Evolutionary conservation across 2,329 filamentous ascomycete genomes (phyloP).

Genomic region (Aspergillus melleus): DNA sequence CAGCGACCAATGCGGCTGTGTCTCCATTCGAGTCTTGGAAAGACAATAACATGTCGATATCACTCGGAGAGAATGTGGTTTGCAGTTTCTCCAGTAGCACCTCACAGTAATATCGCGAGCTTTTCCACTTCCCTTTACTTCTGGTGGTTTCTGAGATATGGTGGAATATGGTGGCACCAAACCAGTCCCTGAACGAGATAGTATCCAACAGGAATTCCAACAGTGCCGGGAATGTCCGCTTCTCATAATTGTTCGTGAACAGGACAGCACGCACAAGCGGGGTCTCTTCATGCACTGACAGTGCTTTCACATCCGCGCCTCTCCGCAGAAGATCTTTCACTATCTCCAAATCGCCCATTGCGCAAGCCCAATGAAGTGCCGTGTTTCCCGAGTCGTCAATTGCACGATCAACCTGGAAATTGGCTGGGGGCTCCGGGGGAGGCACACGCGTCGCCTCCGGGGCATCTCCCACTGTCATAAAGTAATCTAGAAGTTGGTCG

Average conservation of each 20-base stretch:
- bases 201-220: constrained; percentile 82
- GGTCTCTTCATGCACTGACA: constrained; percentile 75
- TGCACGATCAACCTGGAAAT: constrained; percentile 85
- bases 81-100: constrained; percentile 83
- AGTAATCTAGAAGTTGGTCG: constrained; percentile 93
- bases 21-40: constrained; percentile 84
- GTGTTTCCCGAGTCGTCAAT: constrained; percentile 93
- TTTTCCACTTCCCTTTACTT: constrained; percentile 81
- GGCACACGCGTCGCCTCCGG: constrained; percentile 58
- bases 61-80: constrained; percentile 71
- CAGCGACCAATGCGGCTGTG: constrained; percentile 84
- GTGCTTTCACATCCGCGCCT: constrained; percentile 70
- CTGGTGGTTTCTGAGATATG: constrained; percentile 88
- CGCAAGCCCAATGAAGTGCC: constrained; percentile 93
- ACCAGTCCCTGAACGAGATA: constrained; percentile 74
- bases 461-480: constrained; percentile 80
- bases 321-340: constrained; percentile 83
- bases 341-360: constrained; percentile 94
- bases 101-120: constrained; percentile 90
- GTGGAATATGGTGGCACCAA: constrained; percentile 86
- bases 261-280: constrained; percentile 91
- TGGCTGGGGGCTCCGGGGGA: constrained; percentile 75
- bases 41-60: constrained; percentile 77
- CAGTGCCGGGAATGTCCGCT: constrained; percentile 82
- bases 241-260: constrained; percentile 97